Percentiles rank a stretch among this genome's conserved stretches.
phyloP scores from a whole-genome alignment of 257 asterid genomes.

The Forsythia suspensa region DNA sequence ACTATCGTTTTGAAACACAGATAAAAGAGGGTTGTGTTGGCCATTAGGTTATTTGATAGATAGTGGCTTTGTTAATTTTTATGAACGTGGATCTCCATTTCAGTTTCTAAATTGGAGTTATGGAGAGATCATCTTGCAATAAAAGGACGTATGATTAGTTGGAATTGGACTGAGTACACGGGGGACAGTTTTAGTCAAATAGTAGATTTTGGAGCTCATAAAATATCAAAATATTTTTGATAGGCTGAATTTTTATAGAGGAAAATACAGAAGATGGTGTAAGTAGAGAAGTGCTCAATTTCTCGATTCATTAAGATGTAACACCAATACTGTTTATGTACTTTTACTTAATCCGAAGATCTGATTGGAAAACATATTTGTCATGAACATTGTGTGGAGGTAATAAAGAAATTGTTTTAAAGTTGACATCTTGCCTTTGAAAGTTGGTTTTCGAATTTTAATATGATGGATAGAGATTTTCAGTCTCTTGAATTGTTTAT shows the following conservation, averaged over 20 bases:
- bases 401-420: too few relatives aligned
- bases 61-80: too few relatives aligned
- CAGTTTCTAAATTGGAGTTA: not conserved
- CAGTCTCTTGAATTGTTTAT: not conserved
- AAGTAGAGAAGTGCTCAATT: not conserved
- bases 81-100: too few relatives aligned
- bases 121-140: not conserved
- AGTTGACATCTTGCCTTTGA: not conserved
- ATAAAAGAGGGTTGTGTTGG: not conserved
- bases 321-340: not conserved
- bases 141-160: not conserved
- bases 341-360: not conserved
- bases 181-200: too few relatives aligned
- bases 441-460: not conserved
- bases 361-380: not conserved
- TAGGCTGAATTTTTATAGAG: not conserved
- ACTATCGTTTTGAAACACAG: not conserved
- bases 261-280: not conserved
- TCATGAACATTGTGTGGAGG: not conserved
- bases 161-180: not conserved
- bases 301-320: not conserved
- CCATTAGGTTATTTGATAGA: too few relatives aligned
- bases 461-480: not conserved
- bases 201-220: not conserved
- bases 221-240: too few relatives aligned